These are phyloP conservation scores for Calonectria pteridis DNA, from an alignment of 2,329 filamentous ascomycete species.

Conservation along the genomic window DNA sequence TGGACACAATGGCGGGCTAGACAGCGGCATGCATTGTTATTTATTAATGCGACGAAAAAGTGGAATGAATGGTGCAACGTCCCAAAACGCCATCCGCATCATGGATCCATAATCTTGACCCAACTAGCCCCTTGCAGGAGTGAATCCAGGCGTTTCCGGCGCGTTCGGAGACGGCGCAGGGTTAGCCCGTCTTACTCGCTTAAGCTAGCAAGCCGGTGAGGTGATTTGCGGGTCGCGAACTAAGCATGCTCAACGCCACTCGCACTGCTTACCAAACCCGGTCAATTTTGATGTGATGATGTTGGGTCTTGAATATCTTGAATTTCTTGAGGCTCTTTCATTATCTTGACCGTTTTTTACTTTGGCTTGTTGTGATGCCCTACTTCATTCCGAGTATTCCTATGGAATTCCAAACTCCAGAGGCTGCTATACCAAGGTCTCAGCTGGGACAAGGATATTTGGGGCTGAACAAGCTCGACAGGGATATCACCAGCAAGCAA, in stretches of 20 bases:
- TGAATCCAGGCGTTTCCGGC: neutral
- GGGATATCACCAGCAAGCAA: neutral
- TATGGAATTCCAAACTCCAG: neutral
- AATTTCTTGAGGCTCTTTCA: neutral
- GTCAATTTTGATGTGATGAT: too few relatives aligned
- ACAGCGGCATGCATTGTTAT: neutral
- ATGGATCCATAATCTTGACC: neutral
- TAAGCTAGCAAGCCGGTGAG: neutral
- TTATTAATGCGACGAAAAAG: neutral
- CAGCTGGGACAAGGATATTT: neutral
- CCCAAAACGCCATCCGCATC: neutral
- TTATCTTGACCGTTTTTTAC: too few relatives aligned
- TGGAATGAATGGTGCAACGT: neutral
- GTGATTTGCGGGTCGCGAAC: neutral
- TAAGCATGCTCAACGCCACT: neutral
- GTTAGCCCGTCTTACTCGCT: slow-evolving; percentile 5
- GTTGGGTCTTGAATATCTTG: too few relatives aligned
- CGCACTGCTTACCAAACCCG: neutral
- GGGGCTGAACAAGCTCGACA: neutral
- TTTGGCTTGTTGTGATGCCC: too few relatives aligned
- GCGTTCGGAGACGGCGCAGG: neutral
- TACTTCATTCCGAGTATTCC: neutral
- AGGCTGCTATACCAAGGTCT: neutral
- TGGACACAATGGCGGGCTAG: neutral
- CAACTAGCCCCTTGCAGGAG: neutral